Evolutionary conservation across 805 yeast genomes (phyloP), one percentile per base, ranked within the genome.

Genomic region (Hanseniaspora valbyensis): DNA sequence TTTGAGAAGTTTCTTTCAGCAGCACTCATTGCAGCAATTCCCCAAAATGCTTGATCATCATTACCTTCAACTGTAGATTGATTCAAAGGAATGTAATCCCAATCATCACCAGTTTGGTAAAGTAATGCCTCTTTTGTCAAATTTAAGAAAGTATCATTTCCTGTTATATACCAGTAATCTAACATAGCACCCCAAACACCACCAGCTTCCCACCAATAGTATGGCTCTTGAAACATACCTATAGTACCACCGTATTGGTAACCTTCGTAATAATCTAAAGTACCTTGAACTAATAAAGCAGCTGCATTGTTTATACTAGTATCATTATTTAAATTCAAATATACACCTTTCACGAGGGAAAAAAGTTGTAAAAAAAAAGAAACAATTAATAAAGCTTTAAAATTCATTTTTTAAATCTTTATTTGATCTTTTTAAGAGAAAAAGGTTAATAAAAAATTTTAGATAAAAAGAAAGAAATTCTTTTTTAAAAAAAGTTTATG

Each of bases 181-280:
- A 90, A 61, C 73, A 90, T 69, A 18, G 83, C 72, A 8, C 95
- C 95, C 85, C 88, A 87, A 1, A 90, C 95, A 54, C 89, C 95
- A 57, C 97, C 97, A 9, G 96, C 95, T 68, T 88, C 87, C 96
- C 96, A 89, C 98, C 97, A 90, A 72, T 90, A 90, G 72, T 90
- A 89, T 0, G 97, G 97, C 61, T 72, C 69, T 12, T 80, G 70
- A 64, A 92, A 89, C 88, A 83, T 80, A 39, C 97, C 98, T 25
- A 84, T 70, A 4, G 88, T 75, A 8, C 89, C 83, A 32, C 96
- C 96, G 39, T 71, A 64, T 29, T 73, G 68, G 24, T 63, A 59
- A 36, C 94, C 90, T 14, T 74, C 78, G 61, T 88, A 88, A 65
- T 88, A 88, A 68, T 85, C 89, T 70, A 88, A 71, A 51, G 86